A percentile compares a stretch with the other conserved stretches of the same genome.
These are phyloP conservation scores for Cucurbita ficifolia DNA, from an alignment of 306 rosid species.

Conservation along the genomic window DNA sequence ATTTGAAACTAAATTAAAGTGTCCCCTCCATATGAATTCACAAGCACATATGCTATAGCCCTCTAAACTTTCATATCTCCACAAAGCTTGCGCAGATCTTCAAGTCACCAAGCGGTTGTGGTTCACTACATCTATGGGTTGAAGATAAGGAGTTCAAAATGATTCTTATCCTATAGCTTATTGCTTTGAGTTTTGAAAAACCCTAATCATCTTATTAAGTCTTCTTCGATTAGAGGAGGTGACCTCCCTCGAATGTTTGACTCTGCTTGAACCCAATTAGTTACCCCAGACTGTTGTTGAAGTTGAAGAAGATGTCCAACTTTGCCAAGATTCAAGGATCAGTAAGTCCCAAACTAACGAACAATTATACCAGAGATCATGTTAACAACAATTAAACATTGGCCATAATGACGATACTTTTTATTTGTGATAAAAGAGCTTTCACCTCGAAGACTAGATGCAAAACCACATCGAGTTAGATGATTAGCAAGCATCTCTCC, in stretches of 20 bases:
- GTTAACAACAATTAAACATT: neutral
- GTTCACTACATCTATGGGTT: neutral
- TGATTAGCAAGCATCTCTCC: constrained; percentile 81
- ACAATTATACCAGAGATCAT: neutral
- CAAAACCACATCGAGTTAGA: constrained; percentile 71
- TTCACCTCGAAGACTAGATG: constrained; percentile 58
- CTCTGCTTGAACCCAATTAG: neutral
- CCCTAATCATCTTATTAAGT: neutral
- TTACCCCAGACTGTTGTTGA: neutral
- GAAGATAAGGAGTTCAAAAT: neutral
- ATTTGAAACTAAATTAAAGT: neutral
- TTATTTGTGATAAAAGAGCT: neutral
- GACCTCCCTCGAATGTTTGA: neutral
- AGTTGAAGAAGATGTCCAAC: neutral
- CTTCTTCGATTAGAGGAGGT: neutral
- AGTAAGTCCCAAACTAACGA: neutral
- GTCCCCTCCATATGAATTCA: neutral
- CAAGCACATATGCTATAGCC: neutral
- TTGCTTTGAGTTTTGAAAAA: neutral
- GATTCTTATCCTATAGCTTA: neutral
- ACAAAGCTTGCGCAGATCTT: neutral
- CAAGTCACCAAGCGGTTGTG: neutral
- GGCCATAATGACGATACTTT: neutral
- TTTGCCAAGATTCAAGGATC: too few relatives aligned
- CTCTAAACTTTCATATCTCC: neutral